Base-by-base conservation (phyloP, 768 basidiomycete species). In the Lentinula sp. region DNA sequence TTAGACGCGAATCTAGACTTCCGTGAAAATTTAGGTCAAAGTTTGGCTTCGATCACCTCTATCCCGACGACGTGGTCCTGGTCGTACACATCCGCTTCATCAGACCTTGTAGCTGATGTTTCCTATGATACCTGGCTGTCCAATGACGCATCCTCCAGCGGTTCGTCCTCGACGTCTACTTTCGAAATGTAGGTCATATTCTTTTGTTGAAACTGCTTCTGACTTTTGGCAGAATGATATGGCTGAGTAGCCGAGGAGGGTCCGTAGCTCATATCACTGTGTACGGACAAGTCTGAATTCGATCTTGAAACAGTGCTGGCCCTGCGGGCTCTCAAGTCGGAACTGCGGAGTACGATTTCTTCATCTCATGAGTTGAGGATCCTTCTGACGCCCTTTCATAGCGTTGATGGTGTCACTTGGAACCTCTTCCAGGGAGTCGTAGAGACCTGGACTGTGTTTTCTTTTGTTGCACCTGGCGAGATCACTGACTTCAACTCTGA, bases 61-160 rank as follows among this genome's bases (percentile, higher is more conserved):
- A 73, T 75, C 46, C 74, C 74, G 1, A 70, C 73, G 0, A 64
- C 62, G 12, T 75, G 73, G 73, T 60, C 63, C 37, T 75, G 72
- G 72, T 67, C 69, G 12, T 74, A 75, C 59, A 64, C 63, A 6
- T 66, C 66, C 13, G 71, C 71, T 1, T 72, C 71, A 16, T 71
- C 72, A 23, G 65, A 67, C 51, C 67, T 75, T 28, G 70, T 73
- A 13, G 72, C 74, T 8, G 72, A 75, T 61, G 72, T 75, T 13
- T 73, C 74, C 6, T 75, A 73, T 55, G 74, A 75, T 45, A 54
- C 73, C 42, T 75, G 74, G 74, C 65, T 75, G 1, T 75, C 74
- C 12, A 69, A 66, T 32, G 53, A 48, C 6, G 65, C 72, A 15
- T 63, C 66, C 8, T 63, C 69, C 4, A 57, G 52, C 9, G 74